Evolutionary conservation across 257 asterid genomes (phyloP).

Genomic region (Solanum phureja): DNA sequence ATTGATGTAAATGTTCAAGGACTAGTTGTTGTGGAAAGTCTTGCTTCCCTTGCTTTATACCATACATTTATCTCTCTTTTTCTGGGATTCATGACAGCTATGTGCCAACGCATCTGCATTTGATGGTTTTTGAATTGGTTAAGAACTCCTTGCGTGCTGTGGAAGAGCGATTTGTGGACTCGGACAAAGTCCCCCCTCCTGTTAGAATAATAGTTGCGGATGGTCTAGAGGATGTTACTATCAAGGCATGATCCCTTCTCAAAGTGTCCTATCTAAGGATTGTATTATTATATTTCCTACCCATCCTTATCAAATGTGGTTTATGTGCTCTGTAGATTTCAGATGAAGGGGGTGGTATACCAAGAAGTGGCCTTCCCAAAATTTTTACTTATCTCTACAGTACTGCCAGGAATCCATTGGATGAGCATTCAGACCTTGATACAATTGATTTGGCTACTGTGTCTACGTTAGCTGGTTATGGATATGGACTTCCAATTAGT

Average conservation of each 20-base stretch:
- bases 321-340: conserved; percentile 42
- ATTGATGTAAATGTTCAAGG: not conserved
- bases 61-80: not conserved
- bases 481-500: conserved; percentile 91
- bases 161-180: conserved; percentile 70
- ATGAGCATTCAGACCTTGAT: conserved; percentile 58
- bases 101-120: conserved; percentile 84
- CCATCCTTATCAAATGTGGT: not conserved
- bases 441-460: conserved; percentile 41
- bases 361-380: conserved; percentile 86
- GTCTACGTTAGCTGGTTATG: conserved; percentile 90
- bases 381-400: conserved; percentile 87
- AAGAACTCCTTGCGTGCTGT: conserved; percentile 97
- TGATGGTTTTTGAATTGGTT: conserved; percentile 94
- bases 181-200: conserved; percentile 83
- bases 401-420: conserved; percentile 72
- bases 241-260: conserved; percentile 45
- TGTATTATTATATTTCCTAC: not conserved
- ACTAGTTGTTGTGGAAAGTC: not conserved
- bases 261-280: not conserved
- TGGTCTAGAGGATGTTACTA: conserved; percentile 93
- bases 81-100: conserved; percentile 32
- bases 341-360: conserved; percentile 97
- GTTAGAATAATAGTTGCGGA: conserved; percentile 86
- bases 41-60: not conserved